These are phyloP conservation scores for Solanum chmielewskii DNA, from an alignment of 257 asterid genomes.

Conservation along the genomic window DNA sequence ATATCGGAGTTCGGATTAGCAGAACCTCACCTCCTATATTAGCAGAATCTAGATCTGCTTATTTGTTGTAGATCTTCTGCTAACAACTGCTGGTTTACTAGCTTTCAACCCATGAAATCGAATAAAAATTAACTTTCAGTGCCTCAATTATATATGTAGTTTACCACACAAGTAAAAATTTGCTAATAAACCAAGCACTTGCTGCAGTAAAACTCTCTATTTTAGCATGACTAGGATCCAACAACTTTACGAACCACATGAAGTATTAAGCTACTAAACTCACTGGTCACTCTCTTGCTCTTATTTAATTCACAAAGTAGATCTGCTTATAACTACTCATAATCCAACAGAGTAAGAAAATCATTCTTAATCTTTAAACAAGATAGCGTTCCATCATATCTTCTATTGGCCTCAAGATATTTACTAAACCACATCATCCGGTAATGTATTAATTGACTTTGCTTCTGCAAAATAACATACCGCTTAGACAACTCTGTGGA, in stretches of 20 bases:
- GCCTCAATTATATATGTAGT: neutral
- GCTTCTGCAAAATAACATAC: no score
- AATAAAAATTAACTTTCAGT: neutral
- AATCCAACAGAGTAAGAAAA: no score
- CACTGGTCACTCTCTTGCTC: neutral
- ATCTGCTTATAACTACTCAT: neutral
- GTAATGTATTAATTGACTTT: no score
- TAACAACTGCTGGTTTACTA: conserved; percentile 7
- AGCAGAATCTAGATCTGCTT: conserved; percentile 9
- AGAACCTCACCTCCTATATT: neutral
- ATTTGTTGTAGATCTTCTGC: conserved; percentile 6
- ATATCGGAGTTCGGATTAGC: neutral
- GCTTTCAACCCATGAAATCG: conserved; percentile 7
- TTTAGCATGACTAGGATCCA: neutral
- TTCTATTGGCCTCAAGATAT: no score
- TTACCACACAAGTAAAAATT: conserved; percentile 11
- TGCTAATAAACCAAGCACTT: no score
- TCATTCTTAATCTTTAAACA: no score
- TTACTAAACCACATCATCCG: no score
- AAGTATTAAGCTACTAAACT: no score
- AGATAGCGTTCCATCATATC: no score
- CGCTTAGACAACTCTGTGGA: no score
- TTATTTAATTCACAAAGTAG: neutral
- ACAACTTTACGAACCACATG: neutral
- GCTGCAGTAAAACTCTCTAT: neutral